Percentiles rank a stretch among this genome's conserved stretches.
These are phyloP conservation scores for Maudiozyma saulgeensis DNA, from an alignment of 805 yeast species.

Conservation along the genomic window DNA sequence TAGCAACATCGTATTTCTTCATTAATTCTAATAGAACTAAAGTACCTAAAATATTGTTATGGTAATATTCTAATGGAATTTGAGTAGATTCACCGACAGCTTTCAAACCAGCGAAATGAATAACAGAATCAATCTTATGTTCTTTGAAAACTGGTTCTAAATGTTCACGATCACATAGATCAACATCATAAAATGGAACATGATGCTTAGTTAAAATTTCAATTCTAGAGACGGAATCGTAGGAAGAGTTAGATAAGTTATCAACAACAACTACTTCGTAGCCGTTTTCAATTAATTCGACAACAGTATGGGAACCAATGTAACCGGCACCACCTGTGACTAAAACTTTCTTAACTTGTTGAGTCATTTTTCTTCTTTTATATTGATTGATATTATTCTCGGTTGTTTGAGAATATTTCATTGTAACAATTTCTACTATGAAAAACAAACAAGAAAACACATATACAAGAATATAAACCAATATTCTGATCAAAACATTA, in stretches of 20 bases:
- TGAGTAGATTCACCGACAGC: conserved; percentile 73
- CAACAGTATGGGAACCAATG: conserved; percentile 74
- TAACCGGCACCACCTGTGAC: conserved; percentile 87
- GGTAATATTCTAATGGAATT: conserved; percentile 59
- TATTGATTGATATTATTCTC: neutral
- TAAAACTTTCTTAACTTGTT: conserved; percentile 34
- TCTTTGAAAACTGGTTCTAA: conserved; percentile 40
- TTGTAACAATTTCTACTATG: neutral
- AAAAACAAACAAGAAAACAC: neutral
- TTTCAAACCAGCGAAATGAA: conserved; percentile 76
- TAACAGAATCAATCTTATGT: conserved; percentile 46
- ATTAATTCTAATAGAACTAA: conserved; percentile 46
- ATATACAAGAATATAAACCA: neutral
- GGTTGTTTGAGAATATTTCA: neutral
- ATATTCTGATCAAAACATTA: neutral
- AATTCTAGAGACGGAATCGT: conserved; percentile 54
- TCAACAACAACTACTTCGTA: conserved; percentile 67
- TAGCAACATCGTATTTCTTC: conserved; percentile 36
- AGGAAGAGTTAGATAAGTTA: conserved; percentile 55
- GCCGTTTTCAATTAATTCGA: conserved; percentile 51
- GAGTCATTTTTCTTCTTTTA: neutral
- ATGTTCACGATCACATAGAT: conserved; percentile 42
- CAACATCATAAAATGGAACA: conserved; percentile 50
- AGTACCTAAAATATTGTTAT: conserved; percentile 60
- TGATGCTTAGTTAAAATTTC: conserved; percentile 40